Conservation (phyloP, 345 rosid species). For the Leavenworthia alabamica region DNA sequence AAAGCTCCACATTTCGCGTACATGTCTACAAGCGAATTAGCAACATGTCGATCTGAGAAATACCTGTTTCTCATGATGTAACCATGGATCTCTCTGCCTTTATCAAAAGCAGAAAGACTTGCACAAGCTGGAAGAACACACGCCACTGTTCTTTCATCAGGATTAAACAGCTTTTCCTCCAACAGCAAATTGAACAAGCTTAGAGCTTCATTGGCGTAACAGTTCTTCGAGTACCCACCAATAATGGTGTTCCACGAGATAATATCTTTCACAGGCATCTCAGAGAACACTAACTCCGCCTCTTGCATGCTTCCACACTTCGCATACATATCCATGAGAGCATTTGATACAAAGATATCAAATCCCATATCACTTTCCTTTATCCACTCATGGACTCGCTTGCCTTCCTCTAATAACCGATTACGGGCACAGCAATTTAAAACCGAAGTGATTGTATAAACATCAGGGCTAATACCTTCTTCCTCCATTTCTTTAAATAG, state of each 20-base stretch:
- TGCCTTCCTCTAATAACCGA: slow-evolving; percentile 48
- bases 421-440: slow-evolving; percentile 62
- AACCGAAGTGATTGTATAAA: slow-evolving; percentile 43
- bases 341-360: slow-evolving; percentile 46
- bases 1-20: slow-evolving; percentile 60
- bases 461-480: slow-evolving; percentile 49
- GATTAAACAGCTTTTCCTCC: slow-evolving; percentile 31
- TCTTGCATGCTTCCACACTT: slow-evolving; percentile 70
- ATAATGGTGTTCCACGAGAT: slow-evolving; percentile 70
- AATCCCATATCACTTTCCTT: slow-evolving; percentile 41
- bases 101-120: slow-evolving; percentile 58
- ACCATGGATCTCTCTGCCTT: slow-evolving; percentile 62
- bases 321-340: slow-evolving; percentile 73
- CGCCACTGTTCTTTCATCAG: slow-evolving; percentile 52
- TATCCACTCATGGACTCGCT: slow-evolving; percentile 47
- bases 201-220: slow-evolving; percentile 56
- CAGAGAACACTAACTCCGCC: slow-evolving; percentile 42
- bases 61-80: slow-evolving; percentile 43
- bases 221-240: slow-evolving; percentile 60
- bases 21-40: slow-evolving; percentile 69
- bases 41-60: slow-evolving; percentile 43
- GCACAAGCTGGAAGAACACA: slow-evolving; percentile 75
- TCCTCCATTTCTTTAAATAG: slow-evolving; percentile 46
- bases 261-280: slow-evolving; percentile 49
- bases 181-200: slow-evolving; percentile 38